phyloP scores from a whole-genome alignment of 129 eudicot genomes.

The Flaveria ramosissima region DNA sequence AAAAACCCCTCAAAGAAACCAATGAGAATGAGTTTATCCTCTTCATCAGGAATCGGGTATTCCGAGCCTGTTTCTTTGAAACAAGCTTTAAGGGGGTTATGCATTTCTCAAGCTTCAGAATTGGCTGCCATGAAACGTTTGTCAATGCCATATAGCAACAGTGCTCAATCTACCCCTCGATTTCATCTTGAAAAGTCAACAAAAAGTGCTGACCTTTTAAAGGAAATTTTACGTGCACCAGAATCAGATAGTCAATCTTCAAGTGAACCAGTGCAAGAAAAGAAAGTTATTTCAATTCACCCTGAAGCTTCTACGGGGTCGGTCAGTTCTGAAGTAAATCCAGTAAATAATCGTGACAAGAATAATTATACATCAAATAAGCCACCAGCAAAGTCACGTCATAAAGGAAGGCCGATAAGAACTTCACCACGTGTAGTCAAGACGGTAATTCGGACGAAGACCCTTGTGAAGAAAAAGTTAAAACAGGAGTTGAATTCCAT shows the following conservation, averaged over 20 bases:
- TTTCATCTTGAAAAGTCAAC: conserved; percentile 29
- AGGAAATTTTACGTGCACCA: conserved; percentile 26
- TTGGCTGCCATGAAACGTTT: conserved; percentile 79
- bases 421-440: conserved; percentile 52
- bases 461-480: conserved; percentile 51
- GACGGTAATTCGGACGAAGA: conserved; percentile 59
- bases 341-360: conserved; percentile 34
- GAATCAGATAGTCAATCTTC: conserved; percentile 38
- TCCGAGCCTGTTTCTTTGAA: conserved; percentile 80
- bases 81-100: conserved; percentile 84
- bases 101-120: conserved; percentile 98
- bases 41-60: conserved; percentile 71
- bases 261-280: conserved; percentile 35
- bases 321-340: conserved; percentile 36
- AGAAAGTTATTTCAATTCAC: conserved; percentile 18
- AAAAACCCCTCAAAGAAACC: conserved; percentile 76
- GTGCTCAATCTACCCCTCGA: conserved; percentile 49
- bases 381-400: conserved; percentile 48
- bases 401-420: conserved; percentile 50
- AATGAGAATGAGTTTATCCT: conserved; percentile 50
- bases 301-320: conserved; percentile 33
- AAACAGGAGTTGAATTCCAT: conserved; percentile 41
- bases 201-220: conserved; percentile 18
- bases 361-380: conserved; percentile 36
- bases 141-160: conserved; percentile 43